Base-by-base conservation (phyloP, 2,329 filamentous ascomycete species). In the Tolypocladium album region DNA sequence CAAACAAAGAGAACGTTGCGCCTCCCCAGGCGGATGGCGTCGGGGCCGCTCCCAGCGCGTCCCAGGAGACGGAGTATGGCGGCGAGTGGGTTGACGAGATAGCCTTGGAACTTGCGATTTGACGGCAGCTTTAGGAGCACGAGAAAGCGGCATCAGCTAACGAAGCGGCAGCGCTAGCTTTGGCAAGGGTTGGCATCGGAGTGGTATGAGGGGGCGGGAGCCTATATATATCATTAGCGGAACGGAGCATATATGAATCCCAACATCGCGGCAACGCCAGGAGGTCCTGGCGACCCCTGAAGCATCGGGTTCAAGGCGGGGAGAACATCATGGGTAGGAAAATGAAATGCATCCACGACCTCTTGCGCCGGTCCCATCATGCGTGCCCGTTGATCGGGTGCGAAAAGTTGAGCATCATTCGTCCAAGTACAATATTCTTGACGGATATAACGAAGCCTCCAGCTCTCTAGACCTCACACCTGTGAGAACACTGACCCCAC, bases 61-160 rank as follows among this genome's bases (percentile, higher is more conserved):
- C 73, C 12, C 74, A 75, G 59, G 74, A 76, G 64, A 68, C 73
- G 1, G 72, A 74, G 31, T 76, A 75, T 22, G 74, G 73, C 7
- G 74, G 74, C 3, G 71, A 67, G 13, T 75, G 74, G 74, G 63
- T 75, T 5, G 74, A 76, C 34, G 72, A 76, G 22, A 62, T 72
- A n/a, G 71, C 68, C 1, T 60, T 67, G 6, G 72, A 74, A 34
- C 56, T 74, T 42, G 36, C 59, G n/a, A 38, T 66, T 43, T 68
- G 58, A 66, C 45, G 56, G 7, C 11, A 53, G 3, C 13, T 2
- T 2, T 24, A 47, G 13, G 8, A n/a, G 11, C 31, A 38, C n/a
- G 31, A 24, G 45, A 20, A 31, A 1, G 13, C 13, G 13, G 47
- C 40, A 43, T 43, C 40, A 43, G 40, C 17, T 9, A 9, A n/a